Evolutionary conservation across 2,329 filamentous ascomycete species (phyloP).

Genomic region (Neonectria ditissima): DNA sequence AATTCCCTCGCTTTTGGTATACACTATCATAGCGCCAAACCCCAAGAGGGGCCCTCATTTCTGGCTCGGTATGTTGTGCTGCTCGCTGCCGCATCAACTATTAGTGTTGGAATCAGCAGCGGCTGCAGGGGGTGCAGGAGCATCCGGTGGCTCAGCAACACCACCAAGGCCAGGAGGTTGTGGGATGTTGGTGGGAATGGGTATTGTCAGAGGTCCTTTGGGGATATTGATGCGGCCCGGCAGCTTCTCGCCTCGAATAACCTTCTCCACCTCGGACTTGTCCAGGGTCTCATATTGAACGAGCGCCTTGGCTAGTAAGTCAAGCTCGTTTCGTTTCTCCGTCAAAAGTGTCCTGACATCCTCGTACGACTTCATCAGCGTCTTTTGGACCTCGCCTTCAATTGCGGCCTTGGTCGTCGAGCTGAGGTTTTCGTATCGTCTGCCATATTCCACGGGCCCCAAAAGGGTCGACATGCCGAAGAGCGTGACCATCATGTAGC

Average conservation of each 20-base stretch:
- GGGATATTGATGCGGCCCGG: slow-evolving; percentile 73
- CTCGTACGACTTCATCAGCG: slow-evolving; percentile 83
- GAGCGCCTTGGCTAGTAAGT: slow-evolving; percentile 87
- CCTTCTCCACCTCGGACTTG: slow-evolving; percentile 89
- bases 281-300: slow-evolving; percentile 95
- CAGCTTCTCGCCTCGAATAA: slow-evolving; percentile 87
- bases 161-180: slow-evolving; percentile 51
- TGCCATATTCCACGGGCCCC: slow-evolving; percentile 89
- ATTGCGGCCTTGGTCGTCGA: slow-evolving; percentile 88
- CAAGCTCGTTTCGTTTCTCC: slow-evolving; percentile 84
- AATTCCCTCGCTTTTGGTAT: slow-evolving; percentile 29
- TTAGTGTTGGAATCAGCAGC: slow-evolving; percentile 45
- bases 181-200: slow-evolving; percentile 51
- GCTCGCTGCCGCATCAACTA: slow-evolving; percentile 33
- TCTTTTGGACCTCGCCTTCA: slow-evolving; percentile 86
- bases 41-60: slow-evolving; percentile 14
- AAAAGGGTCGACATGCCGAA: slow-evolving; percentile 91
- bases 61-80: slow-evolving; percentile 15
- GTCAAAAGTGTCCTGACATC: slow-evolving; percentile 79
- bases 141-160: slow-evolving; percentile 49
- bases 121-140: slow-evolving; percentile 50
- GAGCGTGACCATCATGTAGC: slow-evolving; percentile 88
- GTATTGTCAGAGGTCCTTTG: slow-evolving; percentile 55
- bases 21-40: slow-evolving; percentile 27
- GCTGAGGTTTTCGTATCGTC: slow-evolving; percentile 84